Evolutionary conservation across 257 asterid genomes (phyloP).

Genomic region (Leonotis leonurus): DNA sequence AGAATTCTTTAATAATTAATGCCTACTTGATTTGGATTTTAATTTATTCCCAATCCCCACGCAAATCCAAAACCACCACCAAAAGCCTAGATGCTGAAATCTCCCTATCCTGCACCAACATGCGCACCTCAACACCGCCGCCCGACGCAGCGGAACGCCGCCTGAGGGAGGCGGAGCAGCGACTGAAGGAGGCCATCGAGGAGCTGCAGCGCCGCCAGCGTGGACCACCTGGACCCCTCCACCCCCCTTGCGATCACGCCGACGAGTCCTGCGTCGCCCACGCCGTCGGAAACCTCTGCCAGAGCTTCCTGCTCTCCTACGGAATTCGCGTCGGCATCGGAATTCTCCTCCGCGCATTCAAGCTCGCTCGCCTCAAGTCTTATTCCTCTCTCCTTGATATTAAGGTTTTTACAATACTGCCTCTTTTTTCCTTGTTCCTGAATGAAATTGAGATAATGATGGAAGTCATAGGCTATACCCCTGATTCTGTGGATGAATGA

Average conservation of each 20-base stretch:
- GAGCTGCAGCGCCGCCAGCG: slow-evolving; percentile 87
- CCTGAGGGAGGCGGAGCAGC: slow-evolving; percentile 80
- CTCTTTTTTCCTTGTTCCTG: not conserved
- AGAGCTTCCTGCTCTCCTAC: slow-evolving; percentile 90
- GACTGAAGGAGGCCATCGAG: slow-evolving; percentile 80
- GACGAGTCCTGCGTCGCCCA: slow-evolving; percentile 93
- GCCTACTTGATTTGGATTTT: no score
- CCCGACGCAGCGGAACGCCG: slow-evolving; percentile 53
- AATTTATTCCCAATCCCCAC: not conserved
- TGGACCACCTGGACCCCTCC: slow-evolving; percentile 36
- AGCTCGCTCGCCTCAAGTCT: slow-evolving; percentile 91
- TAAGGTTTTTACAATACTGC: slow-evolving; percentile 44
- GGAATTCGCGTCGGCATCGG: slow-evolving; percentile 99
- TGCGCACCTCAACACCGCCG: slow-evolving; percentile 38
- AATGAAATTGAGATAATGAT: slow-evolving; percentile 6
- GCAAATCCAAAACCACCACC: not conserved
- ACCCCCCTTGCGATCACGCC: slow-evolving; percentile 91
- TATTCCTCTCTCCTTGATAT: slow-evolving; percentile 97
- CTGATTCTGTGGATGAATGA: not conserved
- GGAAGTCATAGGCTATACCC: not conserved
- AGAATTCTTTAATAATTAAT: no score
- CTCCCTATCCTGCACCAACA: slow-evolving; percentile 32
- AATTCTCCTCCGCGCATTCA: slow-evolving; percentile 95
- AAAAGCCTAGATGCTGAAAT: slow-evolving; percentile 51
- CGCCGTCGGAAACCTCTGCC: slow-evolving; percentile 94